Evolutionary conservation across 1,284 basidiomycete species (phyloP), one percentile per base, ranked within the genome.

Genomic region (Cryptococcus sp.): DNA sequence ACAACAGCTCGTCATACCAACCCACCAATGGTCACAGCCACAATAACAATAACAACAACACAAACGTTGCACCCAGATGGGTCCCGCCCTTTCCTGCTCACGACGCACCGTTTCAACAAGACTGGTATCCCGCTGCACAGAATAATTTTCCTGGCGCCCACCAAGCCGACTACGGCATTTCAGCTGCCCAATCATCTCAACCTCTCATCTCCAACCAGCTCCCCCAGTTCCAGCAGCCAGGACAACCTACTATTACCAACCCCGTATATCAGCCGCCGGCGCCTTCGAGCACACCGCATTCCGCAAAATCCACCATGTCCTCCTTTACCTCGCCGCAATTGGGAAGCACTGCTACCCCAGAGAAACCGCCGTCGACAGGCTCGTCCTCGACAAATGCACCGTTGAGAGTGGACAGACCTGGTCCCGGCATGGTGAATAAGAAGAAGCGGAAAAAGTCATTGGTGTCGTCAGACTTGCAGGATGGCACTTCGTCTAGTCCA

Each of bases 401-500:
- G 22, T 23, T n/a, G n/a, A 50, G 37, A 8, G 48, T 17, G 2
- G 48, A 50, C 17, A 39, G 25, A 11, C 16, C 29, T 4, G 29
- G 29, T 10, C 29, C 29, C 8, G 29, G 29, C 13, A 34, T 34
- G 29, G 29, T 34, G 47, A 20, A 56, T 52, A 69, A 67, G 55
- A 65, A 67, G 58, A 73, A 68, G 60, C 68, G 65, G 59, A 73
- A 70, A 58, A 67, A 66, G 56, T 53, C 50, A 54, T 50, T 23
- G 50, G 57, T 16, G 57, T 16, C 7, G 55, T 59, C 5, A 61
- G 22, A 19, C 54, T 51, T 29, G 57, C 25, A 2, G 56, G 45
- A 15, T 20, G 49, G 3, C 10, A 52, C 39, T 39, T 46, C 17
- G 25, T 38, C 60, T n/a, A 37, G 55, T 46, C 54, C 4, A 29